Percentiles rank a stretch among this genome's conserved stretches.
These are phyloP conservation scores for Mucor lusitanicus DNA, from an alignment of 371 early-diverging fungal genomes.

Conservation along the genomic window DNA sequence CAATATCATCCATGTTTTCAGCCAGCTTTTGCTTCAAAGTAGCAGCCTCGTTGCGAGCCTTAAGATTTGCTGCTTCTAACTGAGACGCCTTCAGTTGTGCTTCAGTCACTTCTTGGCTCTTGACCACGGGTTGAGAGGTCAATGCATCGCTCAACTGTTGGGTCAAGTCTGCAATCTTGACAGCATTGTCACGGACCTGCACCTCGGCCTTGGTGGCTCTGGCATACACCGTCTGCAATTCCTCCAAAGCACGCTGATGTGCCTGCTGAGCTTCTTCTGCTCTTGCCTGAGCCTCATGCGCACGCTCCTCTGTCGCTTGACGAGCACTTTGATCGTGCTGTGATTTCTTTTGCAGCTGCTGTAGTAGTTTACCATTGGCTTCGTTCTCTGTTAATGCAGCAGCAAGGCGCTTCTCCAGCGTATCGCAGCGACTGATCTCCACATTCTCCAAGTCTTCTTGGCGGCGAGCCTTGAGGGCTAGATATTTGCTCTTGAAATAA, in stretches of 20 bases:
- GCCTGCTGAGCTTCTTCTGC: constrained; percentile 60
- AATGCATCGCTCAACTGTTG: constrained; percentile 47
- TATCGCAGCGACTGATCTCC: constrained; percentile 47
- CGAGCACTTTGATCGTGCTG: constrained; percentile 46
- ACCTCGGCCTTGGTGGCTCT: constrained; percentile 51
- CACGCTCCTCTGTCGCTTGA: constrained; percentile 51
- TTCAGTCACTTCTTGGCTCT: constrained; percentile 46
- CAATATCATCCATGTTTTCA: constrained; percentile 57
- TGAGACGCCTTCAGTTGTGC: constrained; percentile 59
- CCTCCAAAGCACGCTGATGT: constrained; percentile 54
- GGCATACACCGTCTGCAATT: constrained; percentile 44
- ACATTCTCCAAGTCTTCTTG: constrained; percentile 38
- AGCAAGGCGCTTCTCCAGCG: constrained; percentile 54
- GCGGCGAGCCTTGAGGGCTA: constrained; percentile 35
- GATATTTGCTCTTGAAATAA: constrained; percentile 56
- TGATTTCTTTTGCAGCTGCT: constrained; percentile 45
- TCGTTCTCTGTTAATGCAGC: constrained; percentile 52
- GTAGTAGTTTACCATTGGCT: constrained; percentile 28
- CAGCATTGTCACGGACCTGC: constrained; percentile 47
- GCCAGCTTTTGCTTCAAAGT: constrained; percentile 54
- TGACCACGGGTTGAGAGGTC: constrained; percentile 10
- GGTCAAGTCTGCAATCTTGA: constrained; percentile 48
- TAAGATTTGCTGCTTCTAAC: constrained; percentile 60
- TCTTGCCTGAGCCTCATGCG: constrained; percentile 42
- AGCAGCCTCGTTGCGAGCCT: constrained; percentile 58